Evolutionary conservation across 768 basidiomycete genomes (phyloP).

Genomic region (Kwoniella sp.): DNA sequence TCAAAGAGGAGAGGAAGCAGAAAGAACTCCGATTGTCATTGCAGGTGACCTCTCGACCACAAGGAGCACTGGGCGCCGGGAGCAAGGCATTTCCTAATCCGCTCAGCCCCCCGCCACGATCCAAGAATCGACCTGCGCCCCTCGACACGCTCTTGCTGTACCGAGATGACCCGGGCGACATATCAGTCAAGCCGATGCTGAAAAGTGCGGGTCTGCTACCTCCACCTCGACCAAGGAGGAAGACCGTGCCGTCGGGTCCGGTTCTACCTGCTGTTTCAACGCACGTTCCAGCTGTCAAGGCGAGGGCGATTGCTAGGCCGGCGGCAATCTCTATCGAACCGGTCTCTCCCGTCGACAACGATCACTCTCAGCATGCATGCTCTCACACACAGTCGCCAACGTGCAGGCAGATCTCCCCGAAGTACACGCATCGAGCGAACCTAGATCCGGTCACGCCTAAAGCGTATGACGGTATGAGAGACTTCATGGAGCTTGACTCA

Average conservation of each 20-base stretch:
- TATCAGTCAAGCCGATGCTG: not conserved
- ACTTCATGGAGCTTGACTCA: constrained; percentile 6
- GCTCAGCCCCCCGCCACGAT: not conserved
- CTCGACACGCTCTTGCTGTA: constrained; percentile 3
- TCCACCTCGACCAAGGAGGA: constrained; percentile 10
- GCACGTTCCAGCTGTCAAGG: not conserved
- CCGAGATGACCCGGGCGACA: not conserved
- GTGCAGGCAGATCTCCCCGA: constrained; percentile 3
- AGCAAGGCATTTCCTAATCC: not conserved
- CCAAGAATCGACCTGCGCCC: constrained; percentile 1
- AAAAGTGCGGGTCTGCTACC: constrained; percentile 13
- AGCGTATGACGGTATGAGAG: constrained; percentile 5
- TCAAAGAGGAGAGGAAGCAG: not conserved
- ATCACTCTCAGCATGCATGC: not conserved
- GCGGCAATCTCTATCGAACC: not conserved
- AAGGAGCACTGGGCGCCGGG: not conserved
- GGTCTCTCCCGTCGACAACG: constrained; percentile 1
- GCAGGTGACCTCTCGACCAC: not conserved
- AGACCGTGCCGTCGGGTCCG: not conserved
- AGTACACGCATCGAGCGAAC: constrained; percentile 2
- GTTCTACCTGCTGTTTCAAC: not conserved
- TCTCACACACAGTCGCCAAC: not conserved
- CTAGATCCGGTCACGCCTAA: not conserved
- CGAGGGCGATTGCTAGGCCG: not conserved
- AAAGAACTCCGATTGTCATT: constrained; percentile 8